Percentiles rank a stretch among this genome's conserved stretches.
phyloP scores from a whole-genome alignment of 768 basidiomycete genomes.

The Termitomyces sp. region DNA sequence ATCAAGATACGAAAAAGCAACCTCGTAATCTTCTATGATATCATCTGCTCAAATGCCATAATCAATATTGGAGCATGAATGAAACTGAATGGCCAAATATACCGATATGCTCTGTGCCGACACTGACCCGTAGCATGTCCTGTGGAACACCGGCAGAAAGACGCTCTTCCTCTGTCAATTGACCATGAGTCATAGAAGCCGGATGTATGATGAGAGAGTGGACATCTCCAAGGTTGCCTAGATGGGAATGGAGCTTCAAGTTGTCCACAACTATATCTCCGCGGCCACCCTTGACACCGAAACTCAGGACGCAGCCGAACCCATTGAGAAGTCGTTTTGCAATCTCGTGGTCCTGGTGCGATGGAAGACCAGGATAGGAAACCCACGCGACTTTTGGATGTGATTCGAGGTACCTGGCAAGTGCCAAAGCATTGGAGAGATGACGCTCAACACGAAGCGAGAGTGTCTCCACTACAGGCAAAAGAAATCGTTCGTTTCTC shows the following conservation, averaged over 20 bases:
- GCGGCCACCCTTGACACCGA: conserved; percentile 49
- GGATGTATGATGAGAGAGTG: conserved; percentile 61
- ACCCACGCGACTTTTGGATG: conserved; percentile 60
- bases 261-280: conserved; percentile 28
- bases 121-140: conserved; percentile 51
- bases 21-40: conserved; percentile 11
- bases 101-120: conserved; percentile 12
- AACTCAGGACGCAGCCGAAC: conserved; percentile 59
- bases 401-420: conserved; percentile 37
- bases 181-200: conserved; percentile 55
- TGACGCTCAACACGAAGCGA: conserved; percentile 55
- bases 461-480: conserved; percentile 45
- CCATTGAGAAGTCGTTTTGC: conserved; percentile 40
- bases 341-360: conserved; percentile 43
- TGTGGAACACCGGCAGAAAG: conserved; percentile 45
- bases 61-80: neutral
- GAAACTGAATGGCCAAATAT: neutral
- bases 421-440: conserved; percentile 43
- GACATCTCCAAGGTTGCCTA: conserved; percentile 39
- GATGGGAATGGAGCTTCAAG: conserved; percentile 29
- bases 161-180: conserved; percentile 45
- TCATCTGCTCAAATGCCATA: neutral
- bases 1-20: conserved; percentile 6
- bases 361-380: conserved; percentile 50
- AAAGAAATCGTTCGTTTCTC: neutral